phyloP scores from a whole-genome alignment of 176 grass and related monocot species.

The Carex scoparia region DNA sequence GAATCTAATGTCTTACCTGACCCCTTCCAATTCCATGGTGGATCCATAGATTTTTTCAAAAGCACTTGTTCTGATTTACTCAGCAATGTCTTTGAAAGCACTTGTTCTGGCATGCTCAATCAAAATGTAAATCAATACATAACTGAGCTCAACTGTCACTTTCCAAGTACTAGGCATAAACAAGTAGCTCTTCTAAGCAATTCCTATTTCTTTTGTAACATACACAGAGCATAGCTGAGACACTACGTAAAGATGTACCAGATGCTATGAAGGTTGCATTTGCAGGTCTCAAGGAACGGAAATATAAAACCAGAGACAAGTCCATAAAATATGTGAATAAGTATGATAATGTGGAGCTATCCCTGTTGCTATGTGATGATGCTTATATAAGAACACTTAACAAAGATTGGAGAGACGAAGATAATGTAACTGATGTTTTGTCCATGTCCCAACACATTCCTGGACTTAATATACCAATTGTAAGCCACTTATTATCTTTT shows the following conservation, averaged over 20 bases:
- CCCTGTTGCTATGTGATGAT: conserved; percentile 70
- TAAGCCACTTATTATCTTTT: conserved; percentile 24
- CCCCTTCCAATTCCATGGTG: not conserved
- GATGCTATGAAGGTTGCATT: conserved; percentile 72
- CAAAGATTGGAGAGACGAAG: conserved; percentile 79
- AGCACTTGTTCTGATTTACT: not conserved
- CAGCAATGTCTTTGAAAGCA: not conserved
- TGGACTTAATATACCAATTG: conserved; percentile 53
- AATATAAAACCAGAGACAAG: conserved; percentile 68
- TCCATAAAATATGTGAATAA: conserved; percentile 50
- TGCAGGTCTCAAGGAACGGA: conserved; percentile 30
- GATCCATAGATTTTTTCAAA: not conserved
- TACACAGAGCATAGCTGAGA: conserved; percentile 61
- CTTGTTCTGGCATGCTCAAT: not conserved
- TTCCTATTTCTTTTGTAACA: not conserved
- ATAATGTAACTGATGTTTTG: conserved; percentile 68
- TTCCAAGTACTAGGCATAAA: not conserved
- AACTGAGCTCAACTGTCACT: not conserved
- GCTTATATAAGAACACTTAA: conserved; percentile 69
- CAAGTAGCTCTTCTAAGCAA: not conserved
- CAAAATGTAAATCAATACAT: not conserved
- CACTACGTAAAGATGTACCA: conserved; percentile 48
- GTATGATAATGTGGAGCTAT: conserved; percentile 55
- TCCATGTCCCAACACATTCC: conserved; percentile 87
- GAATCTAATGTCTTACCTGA: not conserved